A percentile compares a stretch with the other conserved stretches of the same genome.
Evolutionary conservation across 2,329 filamentous ascomycete genomes (phyloP).

Genomic region (Exophiala sideris): DNA sequence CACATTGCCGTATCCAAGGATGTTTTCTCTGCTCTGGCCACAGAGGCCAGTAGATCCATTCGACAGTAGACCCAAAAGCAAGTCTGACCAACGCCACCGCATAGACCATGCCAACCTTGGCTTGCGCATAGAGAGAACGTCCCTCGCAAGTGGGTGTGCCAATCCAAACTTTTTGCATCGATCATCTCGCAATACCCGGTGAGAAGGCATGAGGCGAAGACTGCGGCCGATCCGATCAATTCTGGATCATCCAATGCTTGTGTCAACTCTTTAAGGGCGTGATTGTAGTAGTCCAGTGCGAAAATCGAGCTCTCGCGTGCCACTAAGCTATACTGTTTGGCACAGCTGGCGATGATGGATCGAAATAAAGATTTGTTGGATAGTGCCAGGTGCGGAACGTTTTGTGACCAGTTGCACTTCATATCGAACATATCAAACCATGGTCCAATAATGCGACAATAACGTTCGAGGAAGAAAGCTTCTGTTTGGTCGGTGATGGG

Average conservation of each 20-base stretch:
- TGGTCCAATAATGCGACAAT: conserved; percentile 2
- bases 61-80: conserved; percentile 10
- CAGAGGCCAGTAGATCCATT: conserved; percentile 4
- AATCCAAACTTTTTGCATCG: conserved; percentile 1
- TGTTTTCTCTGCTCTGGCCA: not conserved
- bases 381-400: conserved; percentile 3
- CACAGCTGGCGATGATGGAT: conserved; percentile 2
- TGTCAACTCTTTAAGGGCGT: conserved; percentile 2
- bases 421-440: conserved; percentile 10
- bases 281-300: conserved; percentile 2
- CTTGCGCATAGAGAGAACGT: conserved; percentile 5
- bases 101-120: conserved; percentile 5
- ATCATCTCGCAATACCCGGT: conserved; percentile 4
- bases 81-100: not conserved
- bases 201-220: conserved; percentile 6
- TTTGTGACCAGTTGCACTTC: not conserved
- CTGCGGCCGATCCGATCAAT: not conserved
- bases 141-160: conserved; percentile 4
- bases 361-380: conserved; percentile 1
- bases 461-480: conserved; percentile 4
- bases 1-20: not conserved
- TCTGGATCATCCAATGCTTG: conserved; percentile 3
- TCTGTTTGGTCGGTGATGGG: not conserved
- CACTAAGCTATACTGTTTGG: conserved; percentile 5
- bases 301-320: conserved; percentile 1